Base-by-base conservation (phyloP, 2,329 filamentous ascomycete species). In the Rhynchosporium secalis region DNA sequence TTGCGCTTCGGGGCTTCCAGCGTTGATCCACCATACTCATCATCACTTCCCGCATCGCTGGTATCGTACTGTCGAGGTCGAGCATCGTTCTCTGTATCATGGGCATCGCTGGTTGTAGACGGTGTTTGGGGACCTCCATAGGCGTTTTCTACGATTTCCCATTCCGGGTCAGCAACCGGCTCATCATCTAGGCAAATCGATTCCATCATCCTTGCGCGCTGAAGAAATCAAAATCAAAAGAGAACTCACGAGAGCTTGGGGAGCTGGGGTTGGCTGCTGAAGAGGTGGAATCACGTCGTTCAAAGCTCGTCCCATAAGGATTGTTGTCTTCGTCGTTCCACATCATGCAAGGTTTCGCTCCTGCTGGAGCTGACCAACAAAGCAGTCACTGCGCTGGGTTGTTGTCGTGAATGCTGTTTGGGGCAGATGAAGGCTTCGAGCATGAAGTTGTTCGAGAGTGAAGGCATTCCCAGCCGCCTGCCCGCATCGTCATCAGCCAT, bases 261-360 rank as follows among this genome's bases (percentile, higher is more conserved):
- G 88, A 90, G 60, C 86, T 79, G 28, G 87, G 86, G 73, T 89
- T 86, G 26, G 81, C 81, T 48, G 81, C 79, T 38, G 88, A 88
- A 33, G 88, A 91, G 51, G 86, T 83, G 65, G 90, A 91, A 76
- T 96, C 91, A 72, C 91, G 87, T 71, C 90, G 89, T 76, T 95
- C 91, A 79, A 96, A 97, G 76, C 91, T 94, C 72, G 82, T 86
- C 68, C 92, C 93, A 74, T 98, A 97, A 4, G 94, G 94, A 76
- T 98, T 98, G 79, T 98, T 98, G 75, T 98, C 92, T 79, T 98
- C 94, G 81, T 98, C 93, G 83, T 97, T 96, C 94, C 94, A 98
- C 94, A 98, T 98, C 70, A 71, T 83, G 75, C 66, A 58, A 29
- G 61, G 96, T 96, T 70, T 71, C 80, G 73, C 56, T 62, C 60